Base-by-base conservation (phyloP, 352 stramenopile genomes). In the Phytophthora sp. region DNA sequence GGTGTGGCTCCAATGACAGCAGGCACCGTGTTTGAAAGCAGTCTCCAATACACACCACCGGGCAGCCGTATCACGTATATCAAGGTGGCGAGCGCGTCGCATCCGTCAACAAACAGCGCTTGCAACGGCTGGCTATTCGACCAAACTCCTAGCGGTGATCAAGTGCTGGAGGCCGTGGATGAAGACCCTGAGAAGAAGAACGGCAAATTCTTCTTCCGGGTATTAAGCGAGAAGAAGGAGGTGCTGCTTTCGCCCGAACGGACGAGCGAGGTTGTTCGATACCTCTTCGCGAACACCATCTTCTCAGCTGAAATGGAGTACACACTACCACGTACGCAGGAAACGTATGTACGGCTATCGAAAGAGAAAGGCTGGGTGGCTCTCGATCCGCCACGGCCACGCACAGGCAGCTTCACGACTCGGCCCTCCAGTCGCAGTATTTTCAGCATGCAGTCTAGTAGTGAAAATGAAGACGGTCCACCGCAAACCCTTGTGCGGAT, bases 251-350 rank as follows among this genome's bases (percentile, higher is more conserved):
- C 86, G 9, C 86, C 86, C 0, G 86, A 92, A 62, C 67, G 62
- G 7, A 85, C 56, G n/a, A 86, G 79, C 46, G 78, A 89, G 38
- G 65, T 94, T 6, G 66, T 89, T 43, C 84, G 76, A 20, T 88
- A 81, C 32, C 41, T 92, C 9, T 89, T 89, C 35, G 60, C 72
- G 17, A 82, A 85, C 41, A 86, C 80, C 7, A 88, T 92, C n/a
- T 87, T 92, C 50, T 65, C 77, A 8, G 81, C 82, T n/a, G 81
- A 91, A 62, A 87, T 92, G 71, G 79, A 92, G 72, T 94, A 91
- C 63, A 91, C 82, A 26, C 54, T 92, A 41, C 86, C 86, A 28
- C 76, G 79, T 20, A 89, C 82, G 4, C 72, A 92, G 34, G 74
- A 91, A 38, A 88, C 78, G 28, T 94, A 88, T 54, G 82, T 91